Conservation (phyloP, 2,329 filamentous ascomycete genomes). For the Talaromyces funiculosus region DNA sequence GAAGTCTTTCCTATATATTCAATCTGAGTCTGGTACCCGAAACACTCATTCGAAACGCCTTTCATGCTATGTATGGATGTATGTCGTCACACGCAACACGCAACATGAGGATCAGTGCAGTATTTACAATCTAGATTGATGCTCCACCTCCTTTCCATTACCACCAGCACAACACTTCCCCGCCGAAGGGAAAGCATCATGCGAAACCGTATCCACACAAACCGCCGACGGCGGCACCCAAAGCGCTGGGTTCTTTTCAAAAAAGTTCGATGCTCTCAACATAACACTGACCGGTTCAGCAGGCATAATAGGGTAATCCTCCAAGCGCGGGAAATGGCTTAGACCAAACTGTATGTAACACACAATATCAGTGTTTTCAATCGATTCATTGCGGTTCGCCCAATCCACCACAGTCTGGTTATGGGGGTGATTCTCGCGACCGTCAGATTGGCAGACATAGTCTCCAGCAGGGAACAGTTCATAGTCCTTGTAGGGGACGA, state of each 20-base stretch:
- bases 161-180: not conserved
- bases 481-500: constrained; percentile 53
- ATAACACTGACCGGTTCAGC: constrained; percentile 54
- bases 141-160: not conserved
- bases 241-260: constrained; percentile 53
- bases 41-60: not conserved
- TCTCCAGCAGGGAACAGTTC: constrained; percentile 57
- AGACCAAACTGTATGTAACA: constrained; percentile 55
- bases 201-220: constrained; percentile 24
- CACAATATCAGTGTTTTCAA: constrained; percentile 53
- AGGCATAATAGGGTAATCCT: constrained; percentile 58
- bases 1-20: not conserved
- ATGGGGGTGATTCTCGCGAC: constrained; percentile 16
- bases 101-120: not conserved
- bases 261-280: constrained; percentile 56
- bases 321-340: constrained; percentile 47
- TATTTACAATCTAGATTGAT: constrained; percentile 13
- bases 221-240: constrained; percentile 46
- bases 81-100: not conserved
- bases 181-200: constrained; percentile 20
- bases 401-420: constrained; percentile 41
- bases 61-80: not conserved
- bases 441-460: constrained; percentile 56
- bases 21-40: not conserved
- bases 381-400: constrained; percentile 44